Evolutionary conservation across 768 basidiomycete species (phyloP).

Genomic region (Russula lepida): DNA sequence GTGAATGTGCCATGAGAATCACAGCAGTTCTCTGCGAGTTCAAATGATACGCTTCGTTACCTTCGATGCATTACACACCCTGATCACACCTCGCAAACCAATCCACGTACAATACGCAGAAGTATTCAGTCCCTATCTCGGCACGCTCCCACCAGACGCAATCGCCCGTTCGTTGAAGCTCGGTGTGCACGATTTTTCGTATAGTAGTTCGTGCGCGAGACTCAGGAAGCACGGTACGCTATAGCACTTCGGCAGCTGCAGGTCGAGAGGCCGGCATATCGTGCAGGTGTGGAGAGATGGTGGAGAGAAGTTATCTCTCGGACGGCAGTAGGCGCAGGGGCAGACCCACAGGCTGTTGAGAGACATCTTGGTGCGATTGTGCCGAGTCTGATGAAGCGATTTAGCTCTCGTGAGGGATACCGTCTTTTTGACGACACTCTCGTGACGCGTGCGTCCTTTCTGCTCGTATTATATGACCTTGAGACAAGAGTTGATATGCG

Average conservation of each 20-base stretch:
- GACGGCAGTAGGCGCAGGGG: conserved; percentile 72
- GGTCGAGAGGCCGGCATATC: conserved; percentile 50
- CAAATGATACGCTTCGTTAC: conserved; percentile 52
- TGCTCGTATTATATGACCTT: neutral
- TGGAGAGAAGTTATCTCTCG: conserved; percentile 71
- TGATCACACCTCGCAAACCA: conserved; percentile 58
- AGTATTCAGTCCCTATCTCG: conserved; percentile 59
- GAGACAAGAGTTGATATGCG: neutral
- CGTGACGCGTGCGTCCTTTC: conserved; percentile 35
- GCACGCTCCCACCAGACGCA: conserved; percentile 43
- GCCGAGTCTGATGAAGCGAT: conserved; percentile 50
- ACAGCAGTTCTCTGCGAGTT: neutral
- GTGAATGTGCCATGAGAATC: too few species aligned
- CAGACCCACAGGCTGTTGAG: conserved; percentile 48
- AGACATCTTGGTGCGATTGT: conserved; percentile 48
- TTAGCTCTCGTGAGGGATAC: conserved; percentile 67
- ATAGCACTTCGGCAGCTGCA: conserved; percentile 46
- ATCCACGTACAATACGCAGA: conserved; percentile 59
- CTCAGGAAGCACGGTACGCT: neutral
- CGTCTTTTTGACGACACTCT: conserved; percentile 45
- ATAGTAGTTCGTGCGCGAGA: neutral
- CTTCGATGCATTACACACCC: conserved; percentile 76
- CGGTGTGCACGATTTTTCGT: conserved; percentile 32
- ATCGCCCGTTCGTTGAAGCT: conserved; percentile 53
- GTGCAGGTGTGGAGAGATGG: conserved; percentile 49